phyloP scores from a whole-genome alignment of 2,329 filamentous ascomycete genomes.

The Talaromyces sp. region DNA sequence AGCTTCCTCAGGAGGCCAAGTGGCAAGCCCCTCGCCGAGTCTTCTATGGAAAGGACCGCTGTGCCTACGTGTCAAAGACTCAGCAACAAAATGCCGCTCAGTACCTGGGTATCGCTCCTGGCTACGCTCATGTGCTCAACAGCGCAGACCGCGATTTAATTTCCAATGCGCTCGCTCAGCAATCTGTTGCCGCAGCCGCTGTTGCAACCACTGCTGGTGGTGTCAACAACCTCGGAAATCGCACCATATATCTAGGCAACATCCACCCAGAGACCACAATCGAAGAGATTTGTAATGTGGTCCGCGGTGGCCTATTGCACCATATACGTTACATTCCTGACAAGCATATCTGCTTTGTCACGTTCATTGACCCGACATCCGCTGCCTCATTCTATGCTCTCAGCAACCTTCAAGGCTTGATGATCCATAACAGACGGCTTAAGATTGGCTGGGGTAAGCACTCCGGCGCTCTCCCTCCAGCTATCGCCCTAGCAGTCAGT shows the following conservation, averaged over 20 bases:
- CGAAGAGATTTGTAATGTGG: slow-evolving; percentile 99
- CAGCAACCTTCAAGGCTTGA: slow-evolving; percentile 93
- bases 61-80: slow-evolving; percentile 98
- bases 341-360: slow-evolving; percentile 99
- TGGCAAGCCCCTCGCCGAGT: slow-evolving; percentile 95
- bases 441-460: slow-evolving; percentile 99
- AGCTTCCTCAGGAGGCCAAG: slow-evolving; percentile 92
- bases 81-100: slow-evolving; percentile 99
- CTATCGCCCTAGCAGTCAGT: slow-evolving; percentile 92
- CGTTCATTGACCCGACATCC: slow-evolving; percentile 97
- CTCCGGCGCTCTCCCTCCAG: slow-evolving; percentile 90
- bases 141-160: slow-evolving; percentile 95
- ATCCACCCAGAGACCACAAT: slow-evolving; percentile 99
- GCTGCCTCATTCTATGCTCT: slow-evolving; percentile 97
- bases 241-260: slow-evolving; percentile 96
- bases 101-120: slow-evolving; percentile 93
- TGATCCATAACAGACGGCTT: slow-evolving; percentile 97
- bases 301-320: slow-evolving; percentile 89
- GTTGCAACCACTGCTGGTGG: slow-evolving; percentile 95
- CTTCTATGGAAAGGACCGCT: slow-evolving; percentile 98
- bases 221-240: slow-evolving; percentile 94
- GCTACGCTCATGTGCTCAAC: slow-evolving; percentile 93
- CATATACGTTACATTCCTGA: slow-evolving; percentile 99
- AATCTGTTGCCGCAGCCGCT: slow-evolving; percentile 93
- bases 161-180: slow-evolving; percentile 91